Base-by-base conservation (phyloP, 352 stramenopile species). In the Phytopythium kandeliae region DNA sequence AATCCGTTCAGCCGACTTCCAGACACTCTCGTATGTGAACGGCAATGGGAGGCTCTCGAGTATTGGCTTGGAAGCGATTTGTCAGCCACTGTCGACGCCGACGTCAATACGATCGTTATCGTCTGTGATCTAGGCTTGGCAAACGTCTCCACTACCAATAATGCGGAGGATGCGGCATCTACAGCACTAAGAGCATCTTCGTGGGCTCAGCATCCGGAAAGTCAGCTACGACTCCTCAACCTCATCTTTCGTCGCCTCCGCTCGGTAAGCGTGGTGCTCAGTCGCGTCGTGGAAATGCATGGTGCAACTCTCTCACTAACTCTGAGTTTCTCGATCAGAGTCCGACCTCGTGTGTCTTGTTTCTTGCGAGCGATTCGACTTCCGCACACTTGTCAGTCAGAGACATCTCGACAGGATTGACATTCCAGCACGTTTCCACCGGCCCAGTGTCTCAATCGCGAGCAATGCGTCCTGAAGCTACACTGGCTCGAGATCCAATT, bases 71-170 rank as follows among this genome's bases (percentile, higher is more conserved):
- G 40, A 22, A 24, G 11, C 0, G 36, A 54, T 10, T 19, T 43
- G 11, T 15, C 28, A 3, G 22, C 40, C 28, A 31, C 13, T 26
- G 16, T 15, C 7, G 30, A 28, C 11, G 19, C 26, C 2, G 3
- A 38, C 8, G 34, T n/a, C 13, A 67, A 66, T 26, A 59, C 60
- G 17, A 35, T 80, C 21, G 42, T 85, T 0, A 57, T 91, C 42
- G 54, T 86, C 12, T 84, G 77, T n/a, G 77, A 89, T 30, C 16
- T 67, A 0, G 72, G 71, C 21, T 52, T 91, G 15, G 60, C 74
- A 21, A 38, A 44, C 48, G 28, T 33, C 58, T 21, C 9, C 36
- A 50, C 21, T 6, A 7, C 22, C 31, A 7, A 25, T 5, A 30
- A 9, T 24, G 30, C 21, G 16, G n/a, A 58, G 52, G 41, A 48